Conservation (phyloP, 1,284 basidiomycete species). For the Microbotryum intermedium region DNA sequence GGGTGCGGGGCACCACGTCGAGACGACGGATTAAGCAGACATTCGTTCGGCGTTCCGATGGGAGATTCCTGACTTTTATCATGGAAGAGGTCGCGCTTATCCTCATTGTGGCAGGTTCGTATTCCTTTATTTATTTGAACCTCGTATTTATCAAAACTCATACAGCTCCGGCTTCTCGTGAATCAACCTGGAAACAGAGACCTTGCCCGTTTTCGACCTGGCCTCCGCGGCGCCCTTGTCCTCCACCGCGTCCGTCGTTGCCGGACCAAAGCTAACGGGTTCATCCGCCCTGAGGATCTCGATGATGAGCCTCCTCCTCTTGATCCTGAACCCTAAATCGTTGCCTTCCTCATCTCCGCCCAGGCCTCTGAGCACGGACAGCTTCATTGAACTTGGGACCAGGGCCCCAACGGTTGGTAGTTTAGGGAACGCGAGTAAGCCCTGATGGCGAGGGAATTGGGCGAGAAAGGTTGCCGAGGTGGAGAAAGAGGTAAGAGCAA, state of each 20-base stretch:
- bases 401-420: conserved; percentile 63
- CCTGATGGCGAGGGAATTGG: conserved; percentile 73
- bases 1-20: not conserved
- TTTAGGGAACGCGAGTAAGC: conserved; percentile 63
- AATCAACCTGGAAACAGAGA: conserved; percentile 19
- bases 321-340: conserved; percentile 90
- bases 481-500: conserved; percentile 69
- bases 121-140: too few species aligned
- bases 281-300: conserved; percentile 89
- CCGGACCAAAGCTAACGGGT: conserved; percentile 37
- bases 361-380: conserved; percentile 51
- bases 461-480: conserved; percentile 57
- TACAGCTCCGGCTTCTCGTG: conserved; percentile 44
- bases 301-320: conserved; percentile 72
- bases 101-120: too few species aligned
- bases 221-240: conserved; percentile 18
- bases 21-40: too few species aligned
- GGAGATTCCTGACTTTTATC: too few species aligned
- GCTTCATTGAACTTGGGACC: conserved; percentile 62
- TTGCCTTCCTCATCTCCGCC: conserved; percentile 56
- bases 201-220: conserved; percentile 1
- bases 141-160: conserved; percentile 39
- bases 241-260: conserved; percentile 22
- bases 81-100: too few species aligned
- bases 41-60: too few species aligned